phyloP scores from a whole-genome alignment of 176 grass and related monocot genomes.

The Carex kokanica region DNA sequence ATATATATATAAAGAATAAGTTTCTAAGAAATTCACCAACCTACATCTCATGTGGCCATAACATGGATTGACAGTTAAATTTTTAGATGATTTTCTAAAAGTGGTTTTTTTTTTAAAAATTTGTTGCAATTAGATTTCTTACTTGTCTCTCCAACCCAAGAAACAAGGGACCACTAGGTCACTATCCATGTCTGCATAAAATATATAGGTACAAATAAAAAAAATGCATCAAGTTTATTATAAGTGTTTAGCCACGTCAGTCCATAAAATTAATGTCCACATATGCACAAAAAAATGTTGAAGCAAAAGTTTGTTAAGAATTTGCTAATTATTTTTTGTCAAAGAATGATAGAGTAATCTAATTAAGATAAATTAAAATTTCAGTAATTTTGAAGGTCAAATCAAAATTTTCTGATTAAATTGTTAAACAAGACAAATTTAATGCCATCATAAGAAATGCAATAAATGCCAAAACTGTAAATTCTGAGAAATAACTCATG shows the following conservation, averaged over 20 bases:
- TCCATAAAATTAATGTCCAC: neutral
- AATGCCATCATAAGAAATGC: too few species aligned
- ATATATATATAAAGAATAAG: too few species aligned
- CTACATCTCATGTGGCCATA: too few species aligned
- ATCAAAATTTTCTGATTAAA: neutral
- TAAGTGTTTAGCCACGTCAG: neutral
- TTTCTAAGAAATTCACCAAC: too few species aligned
- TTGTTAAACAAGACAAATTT: too few species aligned
- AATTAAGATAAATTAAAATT: neutral
- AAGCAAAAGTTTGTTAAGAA: neutral
- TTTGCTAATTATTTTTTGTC: neutral
- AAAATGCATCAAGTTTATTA: neutral
- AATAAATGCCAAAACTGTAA: too few species aligned
- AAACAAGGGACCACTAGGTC: neutral
- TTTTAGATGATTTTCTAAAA: neutral
- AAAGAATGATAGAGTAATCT: neutral
- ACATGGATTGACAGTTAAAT: constrained; percentile 8
- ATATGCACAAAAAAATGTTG: neutral
- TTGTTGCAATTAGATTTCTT: neutral
- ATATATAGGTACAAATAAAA: neutral
- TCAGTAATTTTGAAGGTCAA: neutral
- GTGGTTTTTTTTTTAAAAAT: neutral
- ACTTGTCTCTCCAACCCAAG: neutral
- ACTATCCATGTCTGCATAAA: neutral
- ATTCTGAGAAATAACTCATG: neutral